Base-by-base conservation (phyloP, 2,329 filamentous ascomycete species). In the Arthrobotrys conoides region DNA sequence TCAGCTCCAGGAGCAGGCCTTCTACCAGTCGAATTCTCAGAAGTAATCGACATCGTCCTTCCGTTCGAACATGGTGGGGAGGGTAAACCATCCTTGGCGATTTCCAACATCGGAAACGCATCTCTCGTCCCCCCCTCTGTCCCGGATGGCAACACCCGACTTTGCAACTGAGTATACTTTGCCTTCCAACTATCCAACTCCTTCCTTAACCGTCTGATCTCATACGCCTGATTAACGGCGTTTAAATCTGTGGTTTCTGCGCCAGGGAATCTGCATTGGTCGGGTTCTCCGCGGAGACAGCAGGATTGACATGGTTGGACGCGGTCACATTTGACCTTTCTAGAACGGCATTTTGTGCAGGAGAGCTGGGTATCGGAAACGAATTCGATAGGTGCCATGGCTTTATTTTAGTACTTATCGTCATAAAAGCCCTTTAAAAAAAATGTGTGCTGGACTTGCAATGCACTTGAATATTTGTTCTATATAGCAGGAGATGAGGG, bases 311-410 rank as follows among this genome's bases (percentile, higher is more conserved):
- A 77, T 8, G 73, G 73, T 38, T 77, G 59, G 22, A 77, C 67
- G 33, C 73, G 73, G 68, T 77, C 73, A 77, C 73, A 77, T 77
- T 77, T 77, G 30, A 77, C 73, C 33, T 77, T 77, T 61, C 73
- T 59, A 8, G 66, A 27, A 12, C 73, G 73, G 44, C 73, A 77
- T 77, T 77, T 77, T 30, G 67, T 77, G 55, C 73, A 77, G 49
- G 73, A 77, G 24, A 77, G 73, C 73, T 77, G 67, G 12, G n/a
- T 24, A 10, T 44, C 20, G 12, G 33, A 61, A 30, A 27, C 27
- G 59, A 38, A 41, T 36, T 68, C 61, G 66, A 77, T 64, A 14
- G 73, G 73, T 8, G 73, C 73, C 73, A 77, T 77, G 20, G 20
- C n/a, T 36, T 61, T 53, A n/a, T 53, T 57, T 69, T 30, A 44